Conservation (phyloP, 257 asterid species). For the Capsicum baccatum region DNA sequence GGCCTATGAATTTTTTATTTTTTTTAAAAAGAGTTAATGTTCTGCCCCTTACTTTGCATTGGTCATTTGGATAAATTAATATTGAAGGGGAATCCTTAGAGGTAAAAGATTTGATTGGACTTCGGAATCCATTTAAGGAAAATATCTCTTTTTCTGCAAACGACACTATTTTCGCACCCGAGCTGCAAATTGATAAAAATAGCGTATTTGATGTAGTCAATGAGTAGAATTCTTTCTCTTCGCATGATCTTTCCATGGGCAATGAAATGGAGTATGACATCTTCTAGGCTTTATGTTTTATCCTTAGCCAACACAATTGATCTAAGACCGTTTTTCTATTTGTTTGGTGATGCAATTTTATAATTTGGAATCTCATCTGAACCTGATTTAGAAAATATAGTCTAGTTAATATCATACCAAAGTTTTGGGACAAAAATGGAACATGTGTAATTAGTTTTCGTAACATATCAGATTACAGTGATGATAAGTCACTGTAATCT, state of each 20-base stretch:
- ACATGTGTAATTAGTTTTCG: background rate
- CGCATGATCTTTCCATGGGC: conserved; percentile 20
- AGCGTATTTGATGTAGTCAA: background rate
- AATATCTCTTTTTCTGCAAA: background rate
- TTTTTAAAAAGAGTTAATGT: background rate
- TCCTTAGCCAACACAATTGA: background rate
- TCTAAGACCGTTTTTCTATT: background rate
- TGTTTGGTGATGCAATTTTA: background rate
- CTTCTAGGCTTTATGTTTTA: background rate
- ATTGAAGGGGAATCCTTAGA: background rate
- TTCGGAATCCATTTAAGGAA: background rate
- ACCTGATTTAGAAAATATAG: conserved; percentile 20
- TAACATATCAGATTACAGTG: conserved; percentile 14
- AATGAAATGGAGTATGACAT: background rate
- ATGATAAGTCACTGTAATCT: conserved; percentile 8
- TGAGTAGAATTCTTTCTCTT: background rate
- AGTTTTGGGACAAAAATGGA: conserved; percentile 10
- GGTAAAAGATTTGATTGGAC: conserved; percentile 22
- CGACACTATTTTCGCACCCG: background rate
- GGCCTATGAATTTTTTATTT: background rate
- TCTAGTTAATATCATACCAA: background rate
- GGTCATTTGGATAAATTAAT: background rate
- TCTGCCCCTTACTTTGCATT: background rate
- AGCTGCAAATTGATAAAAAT: background rate
- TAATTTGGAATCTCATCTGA: conserved; percentile 10